phyloP scores from a whole-genome alignment of 1,284 basidiomycete genomes.

The Ceratobasidium sp. region DNA sequence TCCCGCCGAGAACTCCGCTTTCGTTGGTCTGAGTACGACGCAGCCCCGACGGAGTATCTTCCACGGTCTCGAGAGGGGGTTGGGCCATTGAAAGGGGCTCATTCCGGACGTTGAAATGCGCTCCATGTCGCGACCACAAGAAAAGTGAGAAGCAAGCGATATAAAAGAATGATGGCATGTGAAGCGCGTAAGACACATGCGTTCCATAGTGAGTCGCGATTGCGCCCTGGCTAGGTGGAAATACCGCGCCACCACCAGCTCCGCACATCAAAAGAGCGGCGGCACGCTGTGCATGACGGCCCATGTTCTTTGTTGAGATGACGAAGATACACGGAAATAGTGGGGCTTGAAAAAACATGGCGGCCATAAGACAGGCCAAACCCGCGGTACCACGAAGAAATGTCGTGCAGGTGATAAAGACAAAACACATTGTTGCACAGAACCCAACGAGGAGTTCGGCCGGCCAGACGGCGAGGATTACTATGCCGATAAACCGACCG shows the following conservation, averaged over 20 bases:
- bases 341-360: slow-evolving; percentile 56
- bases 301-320: slow-evolving; percentile 52
- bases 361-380: slow-evolving; percentile 53
- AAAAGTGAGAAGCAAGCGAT: slow-evolving; percentile 49
- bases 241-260: slow-evolving; percentile 55
- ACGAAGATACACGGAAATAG: slow-evolving; percentile 51
- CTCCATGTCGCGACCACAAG: slow-evolving; percentile 44
- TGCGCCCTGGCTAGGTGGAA: slow-evolving; percentile 52
- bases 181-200: slow-evolving; percentile 50
- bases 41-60: neutral
- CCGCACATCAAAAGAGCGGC: slow-evolving; percentile 52
- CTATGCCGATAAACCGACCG: slow-evolving; percentile 50
- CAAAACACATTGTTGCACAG: slow-evolving; percentile 49
- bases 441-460: slow-evolving; percentile 52
- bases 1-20: slow-evolving; percentile 12
- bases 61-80: slow-evolving; percentile 16
- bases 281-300: slow-evolving; percentile 54
- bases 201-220: slow-evolving; percentile 44
- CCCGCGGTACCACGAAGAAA: slow-evolving; percentile 51
- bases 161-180: slow-evolving; percentile 52
- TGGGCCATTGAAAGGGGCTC: slow-evolving; percentile 19
- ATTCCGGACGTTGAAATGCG: slow-evolving; percentile 14
- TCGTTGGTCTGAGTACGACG: neutral
- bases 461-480: slow-evolving; percentile 51
- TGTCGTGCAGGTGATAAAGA: slow-evolving; percentile 52